phyloP scores from a whole-genome alignment of 805 yeast genomes.

The Candida insectalens region DNA sequence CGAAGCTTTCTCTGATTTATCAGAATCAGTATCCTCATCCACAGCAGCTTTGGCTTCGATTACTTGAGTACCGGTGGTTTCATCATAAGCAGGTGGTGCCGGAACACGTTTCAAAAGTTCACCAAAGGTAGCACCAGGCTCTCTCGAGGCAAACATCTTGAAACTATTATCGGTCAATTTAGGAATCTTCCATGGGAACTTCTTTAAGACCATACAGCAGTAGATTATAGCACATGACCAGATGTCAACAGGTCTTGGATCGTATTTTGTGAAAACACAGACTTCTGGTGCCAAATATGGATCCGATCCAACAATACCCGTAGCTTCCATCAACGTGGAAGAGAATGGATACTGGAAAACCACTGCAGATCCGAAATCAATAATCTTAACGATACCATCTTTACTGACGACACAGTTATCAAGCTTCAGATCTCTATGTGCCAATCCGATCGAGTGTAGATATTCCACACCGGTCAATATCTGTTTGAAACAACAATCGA shows the following conservation, averaged over 20 bases:
- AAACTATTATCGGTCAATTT: constrained; percentile 73
- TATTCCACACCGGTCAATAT: constrained; percentile 73
- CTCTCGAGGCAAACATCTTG: constrained; percentile 70
- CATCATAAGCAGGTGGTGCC: constrained; percentile 30
- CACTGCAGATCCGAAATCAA: constrained; percentile 91
- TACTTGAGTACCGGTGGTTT: constrained; percentile 5
- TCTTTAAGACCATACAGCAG: constrained; percentile 85
- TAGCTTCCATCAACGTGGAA: constrained; percentile 61
- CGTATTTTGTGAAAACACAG: constrained; percentile 70
- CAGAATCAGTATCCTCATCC: constrained; percentile 3
- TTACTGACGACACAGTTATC: constrained; percentile 85
- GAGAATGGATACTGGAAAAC: constrained; percentile 84
- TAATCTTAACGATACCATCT: constrained; percentile 79
- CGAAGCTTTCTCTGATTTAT: constrained; percentile 3
- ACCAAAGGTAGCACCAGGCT: constrained; percentile 56
- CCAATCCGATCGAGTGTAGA: constrained; percentile 75
- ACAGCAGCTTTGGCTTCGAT: constrained; percentile 2
- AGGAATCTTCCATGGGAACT: constrained; percentile 94
- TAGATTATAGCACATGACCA: constrained; percentile 91
- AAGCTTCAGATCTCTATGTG: constrained; percentile 84
- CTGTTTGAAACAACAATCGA: constrained; percentile 85
- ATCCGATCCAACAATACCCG: constrained; percentile 82
- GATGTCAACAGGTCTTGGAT: constrained; percentile 87
- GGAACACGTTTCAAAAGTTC: constrained; percentile 50
- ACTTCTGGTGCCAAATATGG: constrained; percentile 92